Evolutionary conservation across 441 rosid genomes (phyloP).

Genomic region (Erodium moschatum): DNA sequence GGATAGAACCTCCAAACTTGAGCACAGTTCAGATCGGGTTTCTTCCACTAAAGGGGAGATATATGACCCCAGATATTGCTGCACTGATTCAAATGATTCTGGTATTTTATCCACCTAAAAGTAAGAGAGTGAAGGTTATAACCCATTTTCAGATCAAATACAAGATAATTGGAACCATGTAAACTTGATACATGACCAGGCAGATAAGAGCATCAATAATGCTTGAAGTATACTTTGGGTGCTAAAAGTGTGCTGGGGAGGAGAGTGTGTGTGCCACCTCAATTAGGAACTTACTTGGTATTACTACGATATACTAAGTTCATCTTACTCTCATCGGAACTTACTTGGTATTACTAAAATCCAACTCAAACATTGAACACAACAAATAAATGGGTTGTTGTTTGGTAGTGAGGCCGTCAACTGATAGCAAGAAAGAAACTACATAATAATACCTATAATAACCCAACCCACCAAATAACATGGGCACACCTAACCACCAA

Average conservation of each 20-base stretch:
- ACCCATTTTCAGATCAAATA: background rate
- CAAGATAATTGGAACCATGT: background rate
- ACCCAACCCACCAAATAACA: background rate
- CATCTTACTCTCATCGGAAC: too few species aligned
- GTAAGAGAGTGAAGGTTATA: background rate
- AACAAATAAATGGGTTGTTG: too few species aligned
- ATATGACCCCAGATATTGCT: slow-evolving; percentile 22
- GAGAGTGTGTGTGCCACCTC: too few species aligned
- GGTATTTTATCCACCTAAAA: slow-evolving; percentile 24
- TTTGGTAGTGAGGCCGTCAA: background rate
- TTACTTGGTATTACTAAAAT: too few species aligned
- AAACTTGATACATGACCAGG: background rate
- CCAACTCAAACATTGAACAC: too few species aligned
- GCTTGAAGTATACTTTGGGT: too few species aligned
- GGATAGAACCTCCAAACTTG: slow-evolving; percentile 3
- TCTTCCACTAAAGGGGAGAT: slow-evolving; percentile 26
- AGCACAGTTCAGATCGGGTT: slow-evolving; percentile 16
- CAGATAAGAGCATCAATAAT: too few species aligned
- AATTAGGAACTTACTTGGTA: too few species aligned
- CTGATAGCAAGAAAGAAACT: background rate
- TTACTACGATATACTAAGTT: too few species aligned
- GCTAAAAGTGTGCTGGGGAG: too few species aligned
- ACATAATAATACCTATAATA: background rate
- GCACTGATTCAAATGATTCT: slow-evolving; percentile 17
- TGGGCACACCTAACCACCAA: background rate